Conservation (phyloP, 129 eudicot species). For the Flaveria ramosissima region DNA sequence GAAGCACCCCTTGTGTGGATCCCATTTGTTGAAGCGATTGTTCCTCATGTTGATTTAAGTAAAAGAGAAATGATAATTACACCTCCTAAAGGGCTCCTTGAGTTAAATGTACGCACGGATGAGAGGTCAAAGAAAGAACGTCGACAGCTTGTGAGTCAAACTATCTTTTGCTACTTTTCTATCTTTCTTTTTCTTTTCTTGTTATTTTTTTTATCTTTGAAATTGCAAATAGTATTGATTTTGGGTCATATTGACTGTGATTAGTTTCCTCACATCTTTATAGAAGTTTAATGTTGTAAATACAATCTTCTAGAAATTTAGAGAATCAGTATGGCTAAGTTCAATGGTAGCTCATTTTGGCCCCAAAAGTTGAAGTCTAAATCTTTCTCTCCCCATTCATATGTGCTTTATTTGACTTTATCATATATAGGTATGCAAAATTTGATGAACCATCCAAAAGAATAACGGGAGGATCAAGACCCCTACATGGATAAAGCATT, state of each 20-base stretch:
- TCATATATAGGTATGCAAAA: neutral
- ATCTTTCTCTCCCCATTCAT: neutral
- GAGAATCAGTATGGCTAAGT: neutral
- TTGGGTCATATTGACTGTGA: neutral
- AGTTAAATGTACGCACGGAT: slow-evolving; percentile 78
- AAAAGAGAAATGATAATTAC: slow-evolving; percentile 89
- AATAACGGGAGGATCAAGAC: neutral
- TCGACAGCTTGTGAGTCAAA: slow-evolving; percentile 75
- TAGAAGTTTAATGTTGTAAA: neutral
- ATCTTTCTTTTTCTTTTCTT: neutral
- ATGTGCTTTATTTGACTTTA: neutral
- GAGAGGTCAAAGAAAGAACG: slow-evolving; percentile 97
- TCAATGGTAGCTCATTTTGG: neutral
- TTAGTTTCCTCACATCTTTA: neutral
- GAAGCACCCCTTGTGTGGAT: slow-evolving; percentile 80
- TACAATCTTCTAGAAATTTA: neutral
- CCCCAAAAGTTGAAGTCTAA: neutral
- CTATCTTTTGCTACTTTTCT: slow-evolving; percentile 22
- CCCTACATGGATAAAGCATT: neutral
- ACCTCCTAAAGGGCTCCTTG: slow-evolving; percentile 97
- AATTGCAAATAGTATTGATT: neutral
- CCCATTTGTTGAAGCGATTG: slow-evolving; percentile 96
- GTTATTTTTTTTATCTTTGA: neutral
- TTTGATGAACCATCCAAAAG: neutral
- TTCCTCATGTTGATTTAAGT: slow-evolving; percentile 74